phyloP scores from a whole-genome alignment of 192 early-diverging fungal species.

The Linnemannia hyalina region DNA sequence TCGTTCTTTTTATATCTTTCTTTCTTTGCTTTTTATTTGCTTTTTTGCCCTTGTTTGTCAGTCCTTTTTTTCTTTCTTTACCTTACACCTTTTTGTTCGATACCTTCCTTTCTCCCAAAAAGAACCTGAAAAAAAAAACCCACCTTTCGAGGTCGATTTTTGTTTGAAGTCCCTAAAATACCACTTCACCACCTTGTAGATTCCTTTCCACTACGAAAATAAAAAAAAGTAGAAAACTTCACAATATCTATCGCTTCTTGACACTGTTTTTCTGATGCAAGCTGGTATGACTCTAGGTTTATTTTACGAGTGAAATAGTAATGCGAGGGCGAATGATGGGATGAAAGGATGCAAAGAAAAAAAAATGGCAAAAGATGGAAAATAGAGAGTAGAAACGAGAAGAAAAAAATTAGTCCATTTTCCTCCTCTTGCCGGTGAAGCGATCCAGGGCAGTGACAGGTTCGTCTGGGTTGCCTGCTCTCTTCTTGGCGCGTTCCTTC shows the following conservation, averaged over 20 bases:
- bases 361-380: background rate
- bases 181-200: background rate
- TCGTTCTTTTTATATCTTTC: background rate
- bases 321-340: background rate
- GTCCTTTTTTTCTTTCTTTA: constrained; percentile 13
- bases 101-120: constrained; percentile 1
- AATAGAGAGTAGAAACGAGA: background rate
- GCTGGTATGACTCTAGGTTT: constrained; percentile 21
- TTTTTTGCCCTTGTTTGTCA: constrained; percentile 4
- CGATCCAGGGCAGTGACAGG: constrained; percentile 74
- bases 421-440: constrained; percentile 64
- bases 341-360: background rate
- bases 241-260: no score
- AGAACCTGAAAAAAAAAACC: constrained; percentile 18
- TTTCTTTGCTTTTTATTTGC: constrained; percentile 4
- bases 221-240: constrained; percentile 10
- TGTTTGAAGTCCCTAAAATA: constrained; percentile 16
- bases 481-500: constrained; percentile 66
- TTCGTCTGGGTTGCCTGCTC: constrained; percentile 59
- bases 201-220: background rate
- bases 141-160: constrained; percentile 12
- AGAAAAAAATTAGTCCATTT: constrained; percentile 16
- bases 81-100: constrained; percentile 11
- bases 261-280: background rate
- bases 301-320: constrained; percentile 27